A percentile compares a stretch with the other conserved stretches of the same genome.
These are phyloP conservation scores for Saussurea involucrata DNA, from an alignment of 129 eudicot genomes.

Conservation along the genomic window DNA sequence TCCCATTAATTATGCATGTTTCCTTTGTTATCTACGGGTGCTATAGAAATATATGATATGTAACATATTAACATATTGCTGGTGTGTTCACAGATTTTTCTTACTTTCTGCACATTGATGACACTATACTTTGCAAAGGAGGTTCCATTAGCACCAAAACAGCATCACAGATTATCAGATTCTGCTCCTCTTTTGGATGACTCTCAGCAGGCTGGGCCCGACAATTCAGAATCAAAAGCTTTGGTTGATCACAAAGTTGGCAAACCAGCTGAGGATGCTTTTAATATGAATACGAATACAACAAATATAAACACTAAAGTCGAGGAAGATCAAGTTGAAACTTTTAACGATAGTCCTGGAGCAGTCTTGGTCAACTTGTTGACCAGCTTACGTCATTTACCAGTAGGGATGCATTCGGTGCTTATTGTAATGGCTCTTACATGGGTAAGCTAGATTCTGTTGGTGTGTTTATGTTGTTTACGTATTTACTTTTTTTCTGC, in stretches of 20 bases:
- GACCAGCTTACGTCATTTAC: slow-evolving; percentile 91
- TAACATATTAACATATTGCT: neutral
- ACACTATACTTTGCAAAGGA: slow-evolving; percentile 90
- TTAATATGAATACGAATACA: slow-evolving; percentile 17
- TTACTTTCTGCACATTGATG: slow-evolving; percentile 70
- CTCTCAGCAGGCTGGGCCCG: slow-evolving; percentile 31
- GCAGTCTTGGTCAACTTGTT: slow-evolving; percentile 88
- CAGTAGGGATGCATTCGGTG: slow-evolving; percentile 87
- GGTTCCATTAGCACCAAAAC: slow-evolving; percentile 63
- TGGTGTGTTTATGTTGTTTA: neutral
- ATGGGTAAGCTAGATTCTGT: slow-evolving; percentile 51
- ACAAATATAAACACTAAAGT: slow-evolving; percentile 21
- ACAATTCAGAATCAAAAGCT: slow-evolving; percentile 42
- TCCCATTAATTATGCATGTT: neutral
- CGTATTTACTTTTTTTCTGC: slow-evolving; percentile 1
- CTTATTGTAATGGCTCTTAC: slow-evolving; percentile 87
- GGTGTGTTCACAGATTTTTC: slow-evolving; percentile 55
- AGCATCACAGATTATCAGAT: slow-evolving; percentile 52
- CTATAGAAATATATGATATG: neutral
- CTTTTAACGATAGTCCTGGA: slow-evolving; percentile 68
- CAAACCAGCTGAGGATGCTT: slow-evolving; percentile 23
- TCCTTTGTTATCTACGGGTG: neutral
- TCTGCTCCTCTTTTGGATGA: slow-evolving; percentile 74
- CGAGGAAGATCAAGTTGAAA: slow-evolving; percentile 46
- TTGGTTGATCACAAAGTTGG: slow-evolving; percentile 27